Base-by-base conservation (phyloP, 371 early-diverging fungal genomes). In the Basidiobolus meristosporus region DNA sequence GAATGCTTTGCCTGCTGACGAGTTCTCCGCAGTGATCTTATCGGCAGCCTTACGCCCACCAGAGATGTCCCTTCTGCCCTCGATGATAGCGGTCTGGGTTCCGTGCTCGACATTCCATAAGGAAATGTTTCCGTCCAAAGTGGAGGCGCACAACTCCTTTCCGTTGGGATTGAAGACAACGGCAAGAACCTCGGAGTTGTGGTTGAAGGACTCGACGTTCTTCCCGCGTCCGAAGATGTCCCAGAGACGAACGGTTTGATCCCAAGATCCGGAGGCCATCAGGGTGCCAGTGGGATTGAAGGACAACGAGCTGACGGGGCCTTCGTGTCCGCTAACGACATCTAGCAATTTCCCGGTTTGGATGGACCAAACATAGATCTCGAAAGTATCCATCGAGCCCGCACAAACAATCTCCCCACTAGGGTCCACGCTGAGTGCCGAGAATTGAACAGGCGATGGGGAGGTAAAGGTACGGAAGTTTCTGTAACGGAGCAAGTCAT, bases 391-490 rank as follows among this genome's bases (percentile, higher is more conserved):
- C 48, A 73, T 65, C n/a, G 84, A 78, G 26, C 95, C 96, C 11
- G 97, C 97, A 50, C 85, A 85, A 0, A 98, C 82, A 39, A 98
- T 72, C 48, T 98, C 98, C 40, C 97, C 96, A 56, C 82, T 81
- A 0, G 91, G 85, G 46, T 96, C 97, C 4, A 93, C 91, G 0
- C 93, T 89, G 35, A 98, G 48, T 3, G 73, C 77, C 7, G 78
- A 72, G 45, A 98, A 93, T 58, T 98, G 98, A 9, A 85, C 86
- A 0, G 95, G 93, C n/a, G 79, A 74, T 0, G 98, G 97, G 29
- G 92, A 74, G 1, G 90, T 90, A 47, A 96, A 92, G 1, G 96
- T 93, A 47, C 90, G 66, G 62, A 98, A 98, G 55, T 95, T 96
- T 44, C 98, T 74, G 59, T 96, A 98, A 40, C 98, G 77, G 14